Evolutionary conservation across 257 asterid genomes (phyloP).

Genomic region (Penstemon newberryi): DNA sequence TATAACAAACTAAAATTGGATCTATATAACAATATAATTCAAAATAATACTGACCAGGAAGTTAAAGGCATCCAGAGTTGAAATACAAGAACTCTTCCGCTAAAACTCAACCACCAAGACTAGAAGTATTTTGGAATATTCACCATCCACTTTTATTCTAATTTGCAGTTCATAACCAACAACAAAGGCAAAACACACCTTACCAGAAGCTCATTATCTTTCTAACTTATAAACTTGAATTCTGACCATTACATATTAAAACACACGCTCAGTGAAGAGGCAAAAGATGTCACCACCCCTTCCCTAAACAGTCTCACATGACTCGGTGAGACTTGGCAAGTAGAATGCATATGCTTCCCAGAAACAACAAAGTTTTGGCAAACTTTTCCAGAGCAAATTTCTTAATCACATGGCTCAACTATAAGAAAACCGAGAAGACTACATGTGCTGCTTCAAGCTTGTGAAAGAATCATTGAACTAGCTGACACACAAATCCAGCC

Average conservation of each 20-base stretch:
- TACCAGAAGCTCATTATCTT: constrained; percentile 25
- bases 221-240: constrained; percentile 15
- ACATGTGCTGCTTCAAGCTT: constrained; percentile 27
- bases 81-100: constrained; percentile 17
- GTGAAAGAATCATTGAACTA: constrained; percentile 17
- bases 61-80: constrained; percentile 14
- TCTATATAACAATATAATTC: constrained; percentile 1
- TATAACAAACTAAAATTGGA: constrained; percentile 37
- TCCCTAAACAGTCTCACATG: constrained; percentile 12
- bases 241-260: constrained; percentile 24
- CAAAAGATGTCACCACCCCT: constrained; percentile 8
- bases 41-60: constrained; percentile 25
- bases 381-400: constrained; percentile 20
- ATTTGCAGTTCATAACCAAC: constrained; percentile 27
- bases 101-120: constrained; percentile 31
- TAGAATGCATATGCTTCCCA: constrained; percentile 13
- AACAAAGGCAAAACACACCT: constrained; percentile 25
- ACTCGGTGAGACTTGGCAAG: constrained; percentile 21
- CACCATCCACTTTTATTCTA: constrained; percentile 22
- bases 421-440: constrained; percentile 10
- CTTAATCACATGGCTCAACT: constrained; percentile 23
- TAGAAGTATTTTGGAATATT: constrained; percentile 19
- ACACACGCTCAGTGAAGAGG: constrained; percentile 21
- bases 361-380: constrained; percentile 23
- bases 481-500: constrained; percentile 16